Conservation (phyloP, 495 filamentous ascomycete species). For the Aspergillus leporis region DNA sequence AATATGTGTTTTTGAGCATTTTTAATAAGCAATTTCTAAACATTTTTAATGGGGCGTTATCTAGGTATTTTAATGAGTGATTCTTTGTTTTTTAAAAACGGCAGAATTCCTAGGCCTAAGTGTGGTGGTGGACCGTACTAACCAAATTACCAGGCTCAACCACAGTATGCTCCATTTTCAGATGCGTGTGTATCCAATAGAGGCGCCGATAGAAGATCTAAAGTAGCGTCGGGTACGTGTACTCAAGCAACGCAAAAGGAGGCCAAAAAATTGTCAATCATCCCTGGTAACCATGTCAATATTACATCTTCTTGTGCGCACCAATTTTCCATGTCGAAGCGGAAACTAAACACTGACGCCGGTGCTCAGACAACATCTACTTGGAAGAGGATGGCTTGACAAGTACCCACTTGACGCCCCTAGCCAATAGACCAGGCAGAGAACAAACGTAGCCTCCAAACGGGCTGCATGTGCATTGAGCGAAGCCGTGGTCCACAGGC, state of each 20-base stretch:
- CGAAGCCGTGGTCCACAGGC: background rate
- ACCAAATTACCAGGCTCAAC: too few relatives aligned
- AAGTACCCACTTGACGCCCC: conserved; percentile 4
- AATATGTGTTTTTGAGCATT: too few relatives aligned
- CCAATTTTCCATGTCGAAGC: background rate
- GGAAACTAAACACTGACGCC: too few relatives aligned
- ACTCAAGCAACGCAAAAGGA: background rate
- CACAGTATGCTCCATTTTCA: background rate
- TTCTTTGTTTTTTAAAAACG: too few relatives aligned
- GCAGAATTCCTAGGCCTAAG: too few relatives aligned
- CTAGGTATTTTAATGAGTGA: too few relatives aligned
- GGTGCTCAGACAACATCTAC: too few relatives aligned
- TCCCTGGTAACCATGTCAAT: background rate
- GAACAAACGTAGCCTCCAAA: background rate
- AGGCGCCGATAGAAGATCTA: background rate
- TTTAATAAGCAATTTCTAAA: too few relatives aligned
- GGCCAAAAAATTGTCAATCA: background rate
- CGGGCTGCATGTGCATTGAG: conserved; percentile 1
- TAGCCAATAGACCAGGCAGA: background rate
- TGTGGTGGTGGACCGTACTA: too few relatives aligned
- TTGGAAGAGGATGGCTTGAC: background rate
- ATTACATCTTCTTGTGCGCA: background rate
- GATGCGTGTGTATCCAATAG: background rate
- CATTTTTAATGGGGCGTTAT: too few relatives aligned
- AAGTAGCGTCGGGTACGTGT: background rate